Conservation (phyloP, 768 basidiomycete genomes). For the Coprinopsis strossmayeri region DNA sequence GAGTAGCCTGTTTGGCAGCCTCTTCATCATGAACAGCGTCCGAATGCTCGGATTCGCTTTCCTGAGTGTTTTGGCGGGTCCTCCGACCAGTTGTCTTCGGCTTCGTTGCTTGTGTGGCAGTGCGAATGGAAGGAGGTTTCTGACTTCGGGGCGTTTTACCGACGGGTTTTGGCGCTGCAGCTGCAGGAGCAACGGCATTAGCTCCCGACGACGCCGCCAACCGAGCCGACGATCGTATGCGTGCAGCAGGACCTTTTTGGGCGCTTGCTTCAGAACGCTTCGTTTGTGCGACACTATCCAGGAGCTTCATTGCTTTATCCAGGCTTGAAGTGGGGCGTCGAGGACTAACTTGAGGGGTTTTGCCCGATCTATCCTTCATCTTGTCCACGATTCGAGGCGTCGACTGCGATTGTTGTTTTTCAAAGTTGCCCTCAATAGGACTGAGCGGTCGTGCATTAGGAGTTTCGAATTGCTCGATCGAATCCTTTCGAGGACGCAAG, state of each 20-base stretch:
- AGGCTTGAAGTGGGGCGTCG: background rate
- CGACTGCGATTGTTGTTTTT: conserved; percentile 9
- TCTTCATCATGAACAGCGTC: background rate
- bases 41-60: background rate
- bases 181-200: too few relatives aligned
- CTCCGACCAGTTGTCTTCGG: too few relatives aligned
- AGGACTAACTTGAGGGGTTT: conserved; percentile 2
- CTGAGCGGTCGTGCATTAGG: conserved; percentile 18
- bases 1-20: background rate
- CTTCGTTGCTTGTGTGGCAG: too few relatives aligned
- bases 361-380: conserved; percentile 37
- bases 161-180: too few relatives aligned
- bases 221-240: conserved; percentile 2
- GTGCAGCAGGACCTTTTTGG: background rate
- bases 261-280: background rate
- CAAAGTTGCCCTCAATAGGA: conserved; percentile 14
- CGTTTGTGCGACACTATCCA: conserved; percentile 1
- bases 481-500: conserved; percentile 22
- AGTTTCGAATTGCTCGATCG: conserved; percentile 38
- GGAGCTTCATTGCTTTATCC: conserved; percentile 4
- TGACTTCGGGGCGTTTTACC: too few relatives aligned
- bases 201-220: too few relatives aligned
- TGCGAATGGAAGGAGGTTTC: too few relatives aligned
- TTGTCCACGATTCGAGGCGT: conserved; percentile 25
- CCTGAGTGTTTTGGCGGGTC: too few relatives aligned